These are phyloP conservation scores for Phylloporus scabripes DNA, from an alignment of 768 basidiomycete species.

Conservation along the genomic window DNA sequence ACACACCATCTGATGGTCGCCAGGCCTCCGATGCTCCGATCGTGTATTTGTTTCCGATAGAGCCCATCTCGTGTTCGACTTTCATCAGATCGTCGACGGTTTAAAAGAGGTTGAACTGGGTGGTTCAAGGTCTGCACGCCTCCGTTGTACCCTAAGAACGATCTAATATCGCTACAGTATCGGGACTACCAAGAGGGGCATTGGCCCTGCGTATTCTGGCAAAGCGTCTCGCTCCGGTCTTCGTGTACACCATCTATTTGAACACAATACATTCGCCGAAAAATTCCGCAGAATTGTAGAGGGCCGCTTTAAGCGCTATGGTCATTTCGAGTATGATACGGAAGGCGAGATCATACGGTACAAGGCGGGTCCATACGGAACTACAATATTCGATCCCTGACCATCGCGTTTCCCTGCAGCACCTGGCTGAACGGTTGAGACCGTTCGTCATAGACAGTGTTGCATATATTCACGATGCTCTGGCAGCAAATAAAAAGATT, in stretches of 20 bases:
- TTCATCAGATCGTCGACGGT: constrained; percentile 99
- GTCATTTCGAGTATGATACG: constrained; percentile 96
- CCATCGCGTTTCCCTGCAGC: constrained; percentile 35
- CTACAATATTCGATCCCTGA: neutral
- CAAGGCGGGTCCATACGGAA: constrained; percentile 50
- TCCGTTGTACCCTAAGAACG: neutral
- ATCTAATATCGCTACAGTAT: constrained; percentile 48
- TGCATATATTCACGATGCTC: constrained; percentile 74
- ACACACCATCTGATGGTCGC: constrained; percentile 2
- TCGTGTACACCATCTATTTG: constrained; percentile 94
- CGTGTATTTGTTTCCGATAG: constrained; percentile 93
- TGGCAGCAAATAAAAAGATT: constrained; percentile 68
- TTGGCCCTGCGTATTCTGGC: constrained; percentile 96
- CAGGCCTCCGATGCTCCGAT: constrained; percentile 80
- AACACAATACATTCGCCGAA: constrained; percentile 72
- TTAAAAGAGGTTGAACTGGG: constrained; percentile 97
- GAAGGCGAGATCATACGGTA: constrained; percentile 93
- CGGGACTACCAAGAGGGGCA: constrained; percentile 96
- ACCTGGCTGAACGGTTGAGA: constrained; percentile 72
- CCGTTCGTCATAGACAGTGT: constrained; percentile 92
- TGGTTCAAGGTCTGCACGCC: constrained; percentile 56
- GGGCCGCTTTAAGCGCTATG: constrained; percentile 96
- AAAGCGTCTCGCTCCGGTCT: constrained; percentile 96
- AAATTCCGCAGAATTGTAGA: constrained; percentile 97
- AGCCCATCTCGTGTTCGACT: constrained; percentile 96